Percentiles rank a stretch among this genome's conserved stretches.
These are phyloP conservation scores for Nicotiana noctiflora DNA, from an alignment of 257 asterid genomes.

Conservation along the genomic window DNA sequence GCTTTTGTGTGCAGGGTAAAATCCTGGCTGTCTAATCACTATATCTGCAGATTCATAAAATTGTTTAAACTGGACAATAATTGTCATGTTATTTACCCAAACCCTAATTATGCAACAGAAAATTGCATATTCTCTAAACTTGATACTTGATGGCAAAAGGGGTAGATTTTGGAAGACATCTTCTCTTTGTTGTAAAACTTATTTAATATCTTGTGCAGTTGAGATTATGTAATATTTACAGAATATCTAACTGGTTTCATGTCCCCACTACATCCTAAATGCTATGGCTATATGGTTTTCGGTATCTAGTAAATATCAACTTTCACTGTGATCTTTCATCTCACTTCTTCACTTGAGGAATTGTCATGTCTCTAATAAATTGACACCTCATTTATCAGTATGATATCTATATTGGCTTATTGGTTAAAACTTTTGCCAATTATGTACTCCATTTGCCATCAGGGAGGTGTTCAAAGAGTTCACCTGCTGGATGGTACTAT, in stretches of 20 bases:
- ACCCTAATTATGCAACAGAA: neutral
- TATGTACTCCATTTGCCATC: constrained; percentile 18
- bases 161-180: neutral
- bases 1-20: constrained; percentile 95
- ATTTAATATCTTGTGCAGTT: neutral
- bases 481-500: constrained; percentile 90
- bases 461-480: constrained; percentile 97
- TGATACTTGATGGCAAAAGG: neutral
- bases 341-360: neutral
- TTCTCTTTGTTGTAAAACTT: neutral
- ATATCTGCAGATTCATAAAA: neutral
- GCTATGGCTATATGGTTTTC: neutral
- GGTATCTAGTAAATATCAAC: neutral
- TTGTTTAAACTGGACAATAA: neutral
- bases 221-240: neutral
- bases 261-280: neutral
- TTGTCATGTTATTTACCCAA: neutral
- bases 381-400: constrained; percentile 1
- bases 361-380: neutral
- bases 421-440: neutral
- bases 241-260: neutral
- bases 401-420: constrained; percentile 1
- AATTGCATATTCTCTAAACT: constrained; percentile 3
- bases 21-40: constrained; percentile 1
- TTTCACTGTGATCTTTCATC: neutral